A percentile compares a stretch with the other conserved stretches of the same genome.
Evolutionary conservation across 2,329 filamentous ascomycete genomes (phyloP).

Genomic region (Apiospora phragmitis): DNA sequence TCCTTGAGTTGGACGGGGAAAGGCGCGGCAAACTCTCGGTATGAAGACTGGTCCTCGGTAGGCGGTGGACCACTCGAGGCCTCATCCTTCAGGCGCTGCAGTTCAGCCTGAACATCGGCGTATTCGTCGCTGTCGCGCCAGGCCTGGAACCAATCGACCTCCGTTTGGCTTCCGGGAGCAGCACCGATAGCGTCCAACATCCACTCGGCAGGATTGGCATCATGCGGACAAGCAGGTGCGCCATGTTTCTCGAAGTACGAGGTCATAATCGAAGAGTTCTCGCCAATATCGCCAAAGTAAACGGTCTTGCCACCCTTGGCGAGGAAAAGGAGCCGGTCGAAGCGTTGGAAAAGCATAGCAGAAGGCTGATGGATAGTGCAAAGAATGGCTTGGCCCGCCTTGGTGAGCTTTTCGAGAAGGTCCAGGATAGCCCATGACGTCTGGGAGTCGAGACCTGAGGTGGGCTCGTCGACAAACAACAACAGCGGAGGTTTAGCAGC

Average conservation of each 20-base stretch:
- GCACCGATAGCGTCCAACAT: conserved; percentile 64
- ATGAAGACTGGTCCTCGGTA: conserved; percentile 42
- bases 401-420: conserved; percentile 84
- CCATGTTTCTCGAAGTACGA: conserved; percentile 77
- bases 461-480: conserved; percentile 93
- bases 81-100: conserved; percentile 55
- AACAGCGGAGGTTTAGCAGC: conserved; percentile 88
- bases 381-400: conserved; percentile 88
- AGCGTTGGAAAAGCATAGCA: conserved; percentile 90
- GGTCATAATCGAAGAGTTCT: conserved; percentile 67
- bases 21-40: conserved; percentile 78
- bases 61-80: conserved; percentile 34
- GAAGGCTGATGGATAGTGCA: conserved; percentile 98
- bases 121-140: conserved; percentile 42
- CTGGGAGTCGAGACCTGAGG: conserved; percentile 89
- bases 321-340: conserved; percentile 78
- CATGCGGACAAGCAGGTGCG: conserved; percentile 61
- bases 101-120: conserved; percentile 51
- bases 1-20: conserved; percentile 65
- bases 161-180: conserved; percentile 61
- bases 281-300: conserved; percentile 79
- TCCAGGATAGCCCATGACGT: conserved; percentile 92
- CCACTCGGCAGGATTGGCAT: conserved; percentile 81
- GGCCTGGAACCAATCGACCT: conserved; percentile 61
- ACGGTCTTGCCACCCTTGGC: conserved; percentile 75